phyloP scores from a whole-genome alignment of 2,329 filamentous ascomycete genomes.

The Reticulascus tulasneorum region DNA sequence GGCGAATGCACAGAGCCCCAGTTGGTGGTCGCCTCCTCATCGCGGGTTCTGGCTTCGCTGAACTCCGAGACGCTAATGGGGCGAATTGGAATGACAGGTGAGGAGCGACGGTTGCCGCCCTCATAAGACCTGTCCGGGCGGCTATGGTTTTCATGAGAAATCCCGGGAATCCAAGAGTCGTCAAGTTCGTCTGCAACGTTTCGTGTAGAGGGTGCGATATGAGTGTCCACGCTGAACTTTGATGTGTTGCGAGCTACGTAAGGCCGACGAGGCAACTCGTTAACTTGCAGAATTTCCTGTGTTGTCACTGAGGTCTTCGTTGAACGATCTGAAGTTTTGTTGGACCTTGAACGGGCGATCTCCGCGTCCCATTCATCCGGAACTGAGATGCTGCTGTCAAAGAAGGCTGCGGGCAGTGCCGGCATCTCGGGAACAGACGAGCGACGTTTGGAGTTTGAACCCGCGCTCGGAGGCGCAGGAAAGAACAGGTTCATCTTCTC shows the following conservation, averaged over 20 bases:
- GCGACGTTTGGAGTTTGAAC: background rate
- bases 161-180: conserved; percentile 33
- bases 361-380: conserved; percentile 13
- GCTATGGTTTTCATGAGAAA: conserved; percentile 14
- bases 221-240: conserved; percentile 27
- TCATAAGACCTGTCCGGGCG: conserved; percentile 15
- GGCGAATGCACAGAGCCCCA: conserved; percentile 51
- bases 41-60: conserved; percentile 28
- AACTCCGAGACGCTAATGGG: conserved; percentile 28
- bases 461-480: conserved; percentile 24
- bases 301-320: conserved; percentile 33
- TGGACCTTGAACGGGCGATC: conserved; percentile 15
- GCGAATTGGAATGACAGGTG: conserved; percentile 43
- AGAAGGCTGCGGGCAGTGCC: conserved; percentile 27
- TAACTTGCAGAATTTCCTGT: conserved; percentile 35
- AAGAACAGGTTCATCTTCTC: conserved; percentile 54
- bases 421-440: conserved; percentile 41
- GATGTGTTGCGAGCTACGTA: conserved; percentile 16
- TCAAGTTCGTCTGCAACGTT: conserved; percentile 29
- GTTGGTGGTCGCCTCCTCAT: conserved; percentile 39
- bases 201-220: conserved; percentile 11
- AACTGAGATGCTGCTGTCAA: conserved; percentile 14
- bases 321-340: conserved; percentile 30
- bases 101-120: conserved; percentile 41
- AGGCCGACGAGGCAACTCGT: conserved; percentile 19